Evolutionary conservation across 306 rosid genomes (phyloP).

Genomic region (Cucurbita pepo): DNA sequence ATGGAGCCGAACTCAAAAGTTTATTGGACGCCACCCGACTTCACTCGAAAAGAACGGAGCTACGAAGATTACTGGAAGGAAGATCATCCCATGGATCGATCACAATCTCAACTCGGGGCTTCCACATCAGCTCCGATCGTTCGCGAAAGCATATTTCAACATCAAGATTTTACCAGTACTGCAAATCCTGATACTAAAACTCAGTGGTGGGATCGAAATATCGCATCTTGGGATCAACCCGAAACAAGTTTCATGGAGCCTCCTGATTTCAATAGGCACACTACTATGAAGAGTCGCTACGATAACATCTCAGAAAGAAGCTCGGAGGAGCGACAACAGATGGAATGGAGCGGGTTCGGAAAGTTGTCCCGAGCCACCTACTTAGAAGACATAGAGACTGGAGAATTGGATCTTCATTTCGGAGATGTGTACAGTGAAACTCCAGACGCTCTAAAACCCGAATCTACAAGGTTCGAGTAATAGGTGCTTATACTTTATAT

Average conservation of each 20-base stretch:
- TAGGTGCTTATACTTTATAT: neutral
- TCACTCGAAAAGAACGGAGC: slow-evolving; percentile 14
- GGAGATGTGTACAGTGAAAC: slow-evolving; percentile 56
- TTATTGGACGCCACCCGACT: slow-evolving; percentile 34
- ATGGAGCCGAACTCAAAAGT: slow-evolving; percentile 25
- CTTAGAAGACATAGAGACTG: slow-evolving; percentile 44
- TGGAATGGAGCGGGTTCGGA: slow-evolving; percentile 28
- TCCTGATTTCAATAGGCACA: slow-evolving; percentile 40
- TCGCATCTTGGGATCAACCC: slow-evolving; percentile 12
- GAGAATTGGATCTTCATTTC: slow-evolving; percentile 50
- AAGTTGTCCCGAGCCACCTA: slow-evolving; percentile 27
- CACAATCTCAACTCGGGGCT: slow-evolving; percentile 42
- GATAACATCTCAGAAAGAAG: slow-evolving; percentile 44
- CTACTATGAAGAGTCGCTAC: slow-evolving; percentile 8
- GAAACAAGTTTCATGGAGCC: slow-evolving; percentile 78
- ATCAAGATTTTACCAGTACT: slow-evolving; percentile 17
- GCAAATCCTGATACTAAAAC: slow-evolving; percentile 15
- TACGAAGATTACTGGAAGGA: slow-evolving; percentile 26
- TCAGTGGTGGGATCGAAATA: slow-evolving; percentile 77
- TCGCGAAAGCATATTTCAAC: slow-evolving; percentile 32
- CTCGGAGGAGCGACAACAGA: slow-evolving; percentile 36
- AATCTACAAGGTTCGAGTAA: slow-evolving; percentile 22
- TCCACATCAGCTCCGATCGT: slow-evolving; percentile 51
- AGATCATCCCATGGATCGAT: slow-evolving; percentile 15
- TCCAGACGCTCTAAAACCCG: slow-evolving; percentile 27